phyloP scores from a whole-genome alignment of 768 basidiomycete species.

The Amanita molliuscula region DNA sequence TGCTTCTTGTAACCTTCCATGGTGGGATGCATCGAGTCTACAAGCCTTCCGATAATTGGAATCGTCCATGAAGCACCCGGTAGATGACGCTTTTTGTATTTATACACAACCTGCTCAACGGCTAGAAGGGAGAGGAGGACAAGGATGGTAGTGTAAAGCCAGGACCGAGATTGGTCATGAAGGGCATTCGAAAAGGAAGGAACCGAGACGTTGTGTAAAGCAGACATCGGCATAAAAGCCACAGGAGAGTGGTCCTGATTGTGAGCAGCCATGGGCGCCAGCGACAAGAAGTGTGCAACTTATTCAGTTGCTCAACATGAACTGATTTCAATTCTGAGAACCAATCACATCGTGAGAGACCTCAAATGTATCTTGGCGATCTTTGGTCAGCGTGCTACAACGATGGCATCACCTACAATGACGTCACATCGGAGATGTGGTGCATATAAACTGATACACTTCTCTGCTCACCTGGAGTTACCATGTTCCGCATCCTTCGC shows the following conservation, averaged over 20 bases:
- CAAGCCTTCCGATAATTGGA: constrained; percentile 95
- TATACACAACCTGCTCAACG: constrained; percentile 83
- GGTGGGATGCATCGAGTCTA: constrained; percentile 84
- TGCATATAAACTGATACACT: background rate
- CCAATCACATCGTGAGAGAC: constrained; percentile 27
- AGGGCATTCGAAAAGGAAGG: constrained; percentile 32
- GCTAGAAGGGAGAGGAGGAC: constrained; percentile 67
- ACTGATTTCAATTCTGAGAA: constrained; percentile 22
- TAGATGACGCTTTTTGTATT: constrained; percentile 80
- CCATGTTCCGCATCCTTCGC: background rate
- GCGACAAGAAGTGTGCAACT: constrained; percentile 17
- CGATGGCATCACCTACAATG: background rate
- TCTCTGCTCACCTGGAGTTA: background rate
- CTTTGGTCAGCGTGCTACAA: background rate
- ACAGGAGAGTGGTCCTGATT: constrained; percentile 26
- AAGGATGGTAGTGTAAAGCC: constrained; percentile 62
- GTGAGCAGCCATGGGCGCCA: constrained; percentile 19
- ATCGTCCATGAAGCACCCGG: constrained; percentile 91
- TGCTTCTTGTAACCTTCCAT: constrained; percentile 88
- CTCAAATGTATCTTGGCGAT: background rate
- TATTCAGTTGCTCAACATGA: constrained; percentile 20
- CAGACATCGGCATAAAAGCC: constrained; percentile 33
- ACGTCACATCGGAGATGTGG: background rate
- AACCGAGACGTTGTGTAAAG: constrained; percentile 36
- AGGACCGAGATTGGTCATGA: constrained; percentile 26